Evolutionary conservation across 176 grass and related monocot genomes (phyloP), one percentile per base, ranked within the genome.

Genomic region (Juncus effusus): DNA sequence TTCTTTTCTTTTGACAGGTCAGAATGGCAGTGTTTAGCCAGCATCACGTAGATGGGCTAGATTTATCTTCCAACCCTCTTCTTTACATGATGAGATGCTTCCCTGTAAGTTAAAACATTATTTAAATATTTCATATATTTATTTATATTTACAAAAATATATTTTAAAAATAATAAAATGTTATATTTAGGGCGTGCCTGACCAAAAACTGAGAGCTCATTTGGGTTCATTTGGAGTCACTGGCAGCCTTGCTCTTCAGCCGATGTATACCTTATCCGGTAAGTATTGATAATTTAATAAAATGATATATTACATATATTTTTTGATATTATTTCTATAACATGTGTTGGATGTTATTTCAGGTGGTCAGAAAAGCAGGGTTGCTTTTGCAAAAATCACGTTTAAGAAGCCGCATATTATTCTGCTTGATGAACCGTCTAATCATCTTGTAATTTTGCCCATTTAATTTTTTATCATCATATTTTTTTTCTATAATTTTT

Each of bases 341-440:
- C 19, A 28, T 28, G 0, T 28, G 19, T 28, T 28, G 19, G 19
- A 71, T 52, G 73, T 54, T 72, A 49, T 80, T 69, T 49, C 77
- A 97, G 93, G 93, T 81, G 88, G 93, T 77, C 93, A 97, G 78
- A 97, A 91, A 66, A 97, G 93, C 62, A 88, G 88, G 72, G 93
- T 97, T 40, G 88, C 93, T 19, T 97, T 97, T 10, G 85, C 93
- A 8, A 91, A 97, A 60, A 97, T 97, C 56, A 97, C 93, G 51
- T 97, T 97, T 69, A 97, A 89, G 76, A 97, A 97, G 54, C 93
- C 93, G 28, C 93, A 97, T 74, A 89, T 92, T 59, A 89, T 92
- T 84, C 80, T 97, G 37, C 85, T 97, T 12, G 93, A 97, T 10
- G 93, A 97, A 65, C 93, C 93, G 35, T 97, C 88, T 76, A 97